Percentiles rank a stretch among this genome's conserved stretches.
Conservation (phyloP, 257 asterid genomes). For the Lycium ferocissimum region DNA sequence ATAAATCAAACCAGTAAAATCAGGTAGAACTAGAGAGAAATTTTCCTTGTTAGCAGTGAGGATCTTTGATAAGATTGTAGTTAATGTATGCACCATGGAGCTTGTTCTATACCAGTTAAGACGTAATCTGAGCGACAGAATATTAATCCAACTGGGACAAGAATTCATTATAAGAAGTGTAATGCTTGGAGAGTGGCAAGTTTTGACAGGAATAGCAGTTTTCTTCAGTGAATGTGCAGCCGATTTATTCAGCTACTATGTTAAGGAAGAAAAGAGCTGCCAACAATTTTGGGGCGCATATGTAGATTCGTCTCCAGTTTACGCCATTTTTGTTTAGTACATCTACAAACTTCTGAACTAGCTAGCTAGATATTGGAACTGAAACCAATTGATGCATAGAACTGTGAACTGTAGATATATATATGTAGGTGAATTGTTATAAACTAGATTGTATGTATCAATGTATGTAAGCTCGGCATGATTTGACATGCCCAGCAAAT, state of each 20-base stretch:
- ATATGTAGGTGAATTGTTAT: conserved; percentile 21
- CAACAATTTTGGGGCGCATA: neutral
- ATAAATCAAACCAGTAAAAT: conserved; percentile 37
- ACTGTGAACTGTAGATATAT: neutral
- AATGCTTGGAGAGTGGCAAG: neutral
- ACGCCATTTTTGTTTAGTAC: neutral
- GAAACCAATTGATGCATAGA: neutral
- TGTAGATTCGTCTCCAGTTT: neutral
- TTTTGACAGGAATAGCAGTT: neutral
- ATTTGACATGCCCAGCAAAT: conserved; percentile 20
- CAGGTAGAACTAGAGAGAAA: conserved; percentile 29
- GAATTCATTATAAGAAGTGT: neutral
- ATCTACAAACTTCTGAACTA: conserved; percentile 20
- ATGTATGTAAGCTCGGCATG: neutral
- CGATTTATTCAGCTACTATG: neutral
- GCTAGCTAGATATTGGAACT: conserved; percentile 19
- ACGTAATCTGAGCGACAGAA: neutral
- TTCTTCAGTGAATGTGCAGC: neutral
- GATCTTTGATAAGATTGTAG: conserved; percentile 1
- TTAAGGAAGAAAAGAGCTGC: conserved; percentile 21
- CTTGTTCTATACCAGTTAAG: neutral
- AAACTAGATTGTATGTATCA: conserved; percentile 4
- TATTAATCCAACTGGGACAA: neutral
- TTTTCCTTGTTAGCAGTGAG: conserved; percentile 24
- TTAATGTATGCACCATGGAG: conserved; percentile 7